Evolutionary conservation across 371 early-diverging fungal species (phyloP), one percentile per base, ranked within the genome.

Genomic region (Blakeslea trispora): DNA sequence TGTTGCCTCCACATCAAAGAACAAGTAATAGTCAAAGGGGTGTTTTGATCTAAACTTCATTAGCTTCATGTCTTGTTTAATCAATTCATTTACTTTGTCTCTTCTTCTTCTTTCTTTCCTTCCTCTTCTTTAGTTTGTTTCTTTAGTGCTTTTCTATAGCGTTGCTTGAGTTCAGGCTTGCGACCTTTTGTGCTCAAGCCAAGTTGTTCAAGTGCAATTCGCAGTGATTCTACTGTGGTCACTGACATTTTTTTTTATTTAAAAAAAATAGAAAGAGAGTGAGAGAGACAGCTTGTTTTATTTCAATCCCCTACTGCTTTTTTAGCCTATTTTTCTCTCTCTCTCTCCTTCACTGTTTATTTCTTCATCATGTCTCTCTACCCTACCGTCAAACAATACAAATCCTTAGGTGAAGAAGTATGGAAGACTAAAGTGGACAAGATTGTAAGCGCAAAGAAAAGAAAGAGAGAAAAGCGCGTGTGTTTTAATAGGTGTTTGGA

Each of bases 361-460:
- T n/a, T 23, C 19, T 22, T n/a, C 31, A 52, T 34, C 39, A 77
- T 78, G 79, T 53, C 75, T 17, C 61, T 69, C 40, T 45, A 61
- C 41, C 53, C 71, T 52, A 53, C 70, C 22, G 72, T 81, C 23
- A 90, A 88, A 57, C 90, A 89, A 53, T 88, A 87, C 74, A 89
- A 88, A 69, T 59, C 83, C 1, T 62, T 91, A 17, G 96, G 96
- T 41, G 97, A 98, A 48, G 97, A 98, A 53, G 83, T 95, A 14
- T 98, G 96, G 96, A 94, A 94, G 73, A 88, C 84, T 63, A 90
- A 85, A 62, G 89, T 93, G 19, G 97, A 98, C 59, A 95, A 95
- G 75, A 91, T 96, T 74, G 94, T 92, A 80, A 74, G 87, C 37
- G 7, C 7, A 28, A 7, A 28, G 28, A 3, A n/a, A 32, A 40